A percentile compares a stretch with the other conserved stretches of the same genome.
Conservation (phyloP, 2,329 filamentous ascomycete genomes). For the Pyricularia sp. region DNA sequence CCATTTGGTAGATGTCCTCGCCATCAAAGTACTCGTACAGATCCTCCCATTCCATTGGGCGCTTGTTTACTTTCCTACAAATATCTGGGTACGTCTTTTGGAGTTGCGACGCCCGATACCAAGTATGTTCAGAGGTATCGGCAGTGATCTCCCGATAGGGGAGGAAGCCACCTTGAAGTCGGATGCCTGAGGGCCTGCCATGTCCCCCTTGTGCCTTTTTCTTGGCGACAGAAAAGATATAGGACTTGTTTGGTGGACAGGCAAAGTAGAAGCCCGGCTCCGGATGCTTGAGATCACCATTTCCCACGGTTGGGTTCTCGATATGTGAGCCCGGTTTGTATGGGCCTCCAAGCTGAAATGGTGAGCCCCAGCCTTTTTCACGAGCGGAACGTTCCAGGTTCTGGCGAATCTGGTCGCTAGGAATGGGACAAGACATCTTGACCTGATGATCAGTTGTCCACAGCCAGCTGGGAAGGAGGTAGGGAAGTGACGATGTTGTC, state of each 20-base stretch:
- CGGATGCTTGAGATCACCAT: not conserved
- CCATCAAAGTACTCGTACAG: slow-evolving; percentile 36
- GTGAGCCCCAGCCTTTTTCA: not conserved
- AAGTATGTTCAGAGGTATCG: not conserved
- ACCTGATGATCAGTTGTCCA: not conserved
- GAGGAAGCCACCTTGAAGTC: not conserved
- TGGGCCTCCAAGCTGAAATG: not conserved
- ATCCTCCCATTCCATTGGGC: slow-evolving; percentile 12
- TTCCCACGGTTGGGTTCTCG: not conserved
- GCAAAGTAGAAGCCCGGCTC: not conserved
- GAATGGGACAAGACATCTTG: not conserved
- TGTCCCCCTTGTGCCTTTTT: not conserved
- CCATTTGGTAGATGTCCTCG: slow-evolving; percentile 31
- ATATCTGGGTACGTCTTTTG: slow-evolving; percentile 9
- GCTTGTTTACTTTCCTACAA: slow-evolving; percentile 16
- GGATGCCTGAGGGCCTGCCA: not conserved
- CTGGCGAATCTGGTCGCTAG: not conserved
- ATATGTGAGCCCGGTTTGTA: not conserved
- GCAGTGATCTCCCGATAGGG: not conserved
- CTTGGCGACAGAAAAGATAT: not conserved
- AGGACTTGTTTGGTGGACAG: not conserved
- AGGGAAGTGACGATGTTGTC: not conserved
- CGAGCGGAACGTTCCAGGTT: not conserved
- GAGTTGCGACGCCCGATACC: slow-evolving; percentile 11
- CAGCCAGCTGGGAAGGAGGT: not conserved